Base-by-base conservation (phyloP, 2,329 filamentous ascomycete species). In the Trichothecium roseum region DNA sequence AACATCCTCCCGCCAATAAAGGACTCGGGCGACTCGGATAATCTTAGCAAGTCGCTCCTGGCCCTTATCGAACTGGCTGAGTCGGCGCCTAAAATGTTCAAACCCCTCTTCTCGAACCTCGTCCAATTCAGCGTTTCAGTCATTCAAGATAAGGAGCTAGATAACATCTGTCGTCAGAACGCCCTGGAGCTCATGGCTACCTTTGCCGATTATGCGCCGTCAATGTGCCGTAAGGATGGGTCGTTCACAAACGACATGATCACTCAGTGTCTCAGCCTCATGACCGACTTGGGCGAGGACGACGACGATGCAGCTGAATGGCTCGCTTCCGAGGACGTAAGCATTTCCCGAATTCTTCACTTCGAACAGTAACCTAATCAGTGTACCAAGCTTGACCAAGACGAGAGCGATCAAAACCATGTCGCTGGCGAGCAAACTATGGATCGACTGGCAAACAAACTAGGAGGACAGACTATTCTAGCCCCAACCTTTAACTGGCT, bases 351-450 rank as follows among this genome's bases (percentile, higher is more conserved):
- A 20, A 13, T 22, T 17, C 17, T 10, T 14, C 5, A 9, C 14
- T 18, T 13, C 5, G 18, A 33, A 2, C n/a, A 18, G 18, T 29
- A 7, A 30, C 8, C 14, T 20, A 30, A 33, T 8, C 10, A 13
- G 3, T 14, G 12, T 33, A 15, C 38, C 10, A 14, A 85, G 81
- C 78, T 95, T 44, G 91, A 98, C 45, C 77, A 86, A 40, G 91
- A 96, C 48, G 91, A 98, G 61, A 95, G 86, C 53, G 91, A 98
- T 52, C 77, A 87, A 42, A 98, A 98, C 56, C 91, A 98, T 53
- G 88, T 98, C 45, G 91, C 89, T 30, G 91, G 91, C 41, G 91
- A 98, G 61, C 91, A 98, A 61, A 93, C 86, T 48, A 96, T 98
- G 89, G 91, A 98, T 56, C 79, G 91, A 39, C 69, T 98, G 36